Percentiles rank a stretch among this genome's conserved stretches.
phyloP scores from a whole-genome alignment of 208 protist genomes.

The Trypanosoma vivax region DNA sequence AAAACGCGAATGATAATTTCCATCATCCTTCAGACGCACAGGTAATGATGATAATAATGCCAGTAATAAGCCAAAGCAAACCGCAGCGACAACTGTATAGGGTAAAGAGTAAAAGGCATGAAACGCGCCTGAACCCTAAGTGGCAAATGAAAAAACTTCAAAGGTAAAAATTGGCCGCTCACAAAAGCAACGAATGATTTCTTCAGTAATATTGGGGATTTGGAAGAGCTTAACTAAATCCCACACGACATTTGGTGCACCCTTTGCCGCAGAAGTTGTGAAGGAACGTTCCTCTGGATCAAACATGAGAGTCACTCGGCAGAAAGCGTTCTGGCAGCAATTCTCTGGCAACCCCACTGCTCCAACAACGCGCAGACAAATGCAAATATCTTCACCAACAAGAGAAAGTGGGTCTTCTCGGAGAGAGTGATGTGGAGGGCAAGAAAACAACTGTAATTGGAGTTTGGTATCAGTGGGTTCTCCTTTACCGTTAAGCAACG shows the following conservation, averaged over 20 bases:
- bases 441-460: constrained; percentile 53
- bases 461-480: constrained; percentile 32
- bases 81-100: too few relatives aligned
- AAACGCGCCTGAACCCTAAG: constrained; percentile 12
- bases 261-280: constrained; percentile 40
- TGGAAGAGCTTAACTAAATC: constrained; percentile 62
- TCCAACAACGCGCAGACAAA: constrained; percentile 65
- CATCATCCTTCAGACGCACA: too few relatives aligned
- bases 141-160: constrained; percentile 71
- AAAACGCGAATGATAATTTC: not conserved
- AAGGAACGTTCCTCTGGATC: constrained; percentile 57
- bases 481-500: constrained; percentile 36
- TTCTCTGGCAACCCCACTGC: constrained; percentile 41
- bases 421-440: constrained; percentile 5
- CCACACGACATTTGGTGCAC: constrained; percentile 41
- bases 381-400: constrained; percentile 36
- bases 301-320: constrained; percentile 46
- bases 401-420: constrained; percentile 27
- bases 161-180: constrained; percentile 55
- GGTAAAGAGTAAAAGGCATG: too few relatives aligned
- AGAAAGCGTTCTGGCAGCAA: constrained; percentile 43
- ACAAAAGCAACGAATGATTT: constrained; percentile 43
- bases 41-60: not conserved
- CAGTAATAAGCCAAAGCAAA: not conserved
- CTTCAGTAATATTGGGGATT: constrained; percentile 34